Conservation (phyloP, 495 filamentous ascomycete species). For the Lasiosphaeriaceae sp. region DNA sequence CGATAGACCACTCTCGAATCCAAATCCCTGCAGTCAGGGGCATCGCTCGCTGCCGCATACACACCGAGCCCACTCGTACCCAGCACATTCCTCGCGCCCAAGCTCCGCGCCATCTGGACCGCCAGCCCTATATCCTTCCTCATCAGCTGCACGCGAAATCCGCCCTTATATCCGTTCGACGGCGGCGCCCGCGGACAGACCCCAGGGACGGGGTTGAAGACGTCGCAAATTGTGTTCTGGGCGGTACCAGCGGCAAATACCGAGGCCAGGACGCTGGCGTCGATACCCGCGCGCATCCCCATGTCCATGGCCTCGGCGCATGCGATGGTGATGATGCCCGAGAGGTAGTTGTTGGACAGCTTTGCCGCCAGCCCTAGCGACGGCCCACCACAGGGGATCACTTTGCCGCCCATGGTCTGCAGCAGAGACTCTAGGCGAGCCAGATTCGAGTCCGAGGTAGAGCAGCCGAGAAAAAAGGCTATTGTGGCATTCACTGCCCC, state of each 20-base stretch:
- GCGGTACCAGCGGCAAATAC: constrained; percentile 49
- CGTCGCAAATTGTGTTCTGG: constrained; percentile 48
- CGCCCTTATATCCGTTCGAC: constrained; percentile 44
- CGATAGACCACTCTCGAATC: constrained; percentile 54
- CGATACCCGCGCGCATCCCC: constrained; percentile 49
- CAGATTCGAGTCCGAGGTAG: constrained; percentile 10
- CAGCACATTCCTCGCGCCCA: constrained; percentile 40
- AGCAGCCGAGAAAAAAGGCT: constrained; percentile 36
- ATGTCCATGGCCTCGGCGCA: constrained; percentile 52
- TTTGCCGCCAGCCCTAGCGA: constrained; percentile 52
- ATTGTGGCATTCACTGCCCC: constrained; percentile 43
- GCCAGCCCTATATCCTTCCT: constrained; percentile 51
- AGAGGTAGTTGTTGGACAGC: constrained; percentile 54
- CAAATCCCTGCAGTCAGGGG: constrained; percentile 41
- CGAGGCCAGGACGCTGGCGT: constrained; percentile 42
- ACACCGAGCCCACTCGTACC: constrained; percentile 39
- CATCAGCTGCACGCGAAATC: constrained; percentile 54
- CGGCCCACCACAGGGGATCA: constrained; percentile 49
- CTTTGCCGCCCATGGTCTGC: constrained; percentile 41
- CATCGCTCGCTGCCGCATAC: constrained; percentile 44
- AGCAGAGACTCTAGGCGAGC: constrained; percentile 25
- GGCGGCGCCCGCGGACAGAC: constrained; percentile 46
- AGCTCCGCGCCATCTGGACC: constrained; percentile 41
- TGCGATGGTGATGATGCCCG: constrained; percentile 50
- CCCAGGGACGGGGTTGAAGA: constrained; percentile 49